Evolutionary conservation across 2,329 filamentous ascomycete genomes (phyloP), one percentile per base, ranked within the genome.

Genomic region (Clarireedia homoeocarpa): DNA sequence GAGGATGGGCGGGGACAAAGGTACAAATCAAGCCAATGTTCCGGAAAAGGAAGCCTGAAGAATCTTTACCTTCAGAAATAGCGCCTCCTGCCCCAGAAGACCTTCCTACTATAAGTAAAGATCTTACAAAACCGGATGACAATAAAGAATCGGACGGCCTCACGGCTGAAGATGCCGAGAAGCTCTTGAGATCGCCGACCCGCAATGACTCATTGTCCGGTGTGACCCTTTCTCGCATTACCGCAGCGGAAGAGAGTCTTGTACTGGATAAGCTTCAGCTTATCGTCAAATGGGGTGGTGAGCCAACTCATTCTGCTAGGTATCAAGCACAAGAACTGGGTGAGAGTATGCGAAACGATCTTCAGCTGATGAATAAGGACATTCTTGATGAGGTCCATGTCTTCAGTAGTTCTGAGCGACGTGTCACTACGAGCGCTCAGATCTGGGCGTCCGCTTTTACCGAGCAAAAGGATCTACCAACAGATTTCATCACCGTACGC

Each of bases 11-110:
- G 4, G 94, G 94, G 0, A 99, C 94, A 1, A 99, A 99, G 71
- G 91, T 99, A 2, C 94, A 99, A 72, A 97, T 99, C 70, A 99
- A 99, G 72, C 94, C 94, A 9, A 96, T 99, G 91, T 99, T 99
- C 72, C 85, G 91, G 51, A 96, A 92, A 74, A 85, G 90, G 66
- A 89, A 84, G 66, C 81, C 84, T 2, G 82, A 88, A 51, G 82
- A 85, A 61, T 24, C 48, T 15, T 5, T 17, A 17, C 27, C 17
- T 39, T 47, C 53, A 2, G 48, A 46, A 26, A 39, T 24, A 30
- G 39, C 40, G 14, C 36, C 30, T 20, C 51, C 38, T 34, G 42
- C 39, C 10, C 45, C 44, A 6, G 50, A 58, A 24, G 24, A 51
- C 6, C 38, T 38, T 40, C 23, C 44, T 12, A 27, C 30, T 15